Base-by-base conservation (phyloP, 805 yeast genomes). In the Yamadazyma nakazawae region DNA sequence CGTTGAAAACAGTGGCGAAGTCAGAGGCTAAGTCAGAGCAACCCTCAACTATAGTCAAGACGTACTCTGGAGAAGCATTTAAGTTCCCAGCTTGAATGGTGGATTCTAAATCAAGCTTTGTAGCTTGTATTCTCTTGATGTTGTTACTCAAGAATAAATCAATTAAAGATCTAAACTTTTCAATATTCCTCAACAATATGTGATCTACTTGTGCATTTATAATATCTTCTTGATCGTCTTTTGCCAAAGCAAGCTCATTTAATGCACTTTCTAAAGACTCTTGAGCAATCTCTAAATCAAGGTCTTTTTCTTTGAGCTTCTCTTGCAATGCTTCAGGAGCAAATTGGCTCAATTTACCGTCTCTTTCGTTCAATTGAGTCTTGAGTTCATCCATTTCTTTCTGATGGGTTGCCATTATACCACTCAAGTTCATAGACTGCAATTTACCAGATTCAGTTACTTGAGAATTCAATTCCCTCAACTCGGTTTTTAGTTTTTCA, bases 61-160 rank as follows among this genome's bases (percentile, higher is more conserved):
- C 64, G 55, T 79, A 84, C 53, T 79, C 82, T 2, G 92, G 87
- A 0, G 92, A 79, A 2, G 94, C 75, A 60, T 82, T 82, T 54
- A 82, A 80, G 60, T 86, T 87, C 46, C 94, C 94, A 3, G 89
- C 88, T 63, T 85, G 88, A 80, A 85, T 79, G 26, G 94, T 88
- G 4, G 91, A 84, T 46, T 81, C 84, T 50, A 88, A 70, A 56
- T 84, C 89, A 57, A 79, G 84, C 35, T 78, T 68, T 0, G 85
- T 68, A 53, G 85, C 88, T 64, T 89, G 95, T 44, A 89, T 75
- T 43, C 89, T 74, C 50, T 81, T 81, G 24, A 85, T 79, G 38
- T 87, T 88, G 53, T 86, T 78, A 18, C 71, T 74, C 50, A 89
- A 70, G 41, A 88, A 78, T 9, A 91, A 81, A 61, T 89, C 96